Evolutionary conservation across 1,139 yeast species (phyloP).

Genomic region (Magnusiomyces ingens): DNA sequence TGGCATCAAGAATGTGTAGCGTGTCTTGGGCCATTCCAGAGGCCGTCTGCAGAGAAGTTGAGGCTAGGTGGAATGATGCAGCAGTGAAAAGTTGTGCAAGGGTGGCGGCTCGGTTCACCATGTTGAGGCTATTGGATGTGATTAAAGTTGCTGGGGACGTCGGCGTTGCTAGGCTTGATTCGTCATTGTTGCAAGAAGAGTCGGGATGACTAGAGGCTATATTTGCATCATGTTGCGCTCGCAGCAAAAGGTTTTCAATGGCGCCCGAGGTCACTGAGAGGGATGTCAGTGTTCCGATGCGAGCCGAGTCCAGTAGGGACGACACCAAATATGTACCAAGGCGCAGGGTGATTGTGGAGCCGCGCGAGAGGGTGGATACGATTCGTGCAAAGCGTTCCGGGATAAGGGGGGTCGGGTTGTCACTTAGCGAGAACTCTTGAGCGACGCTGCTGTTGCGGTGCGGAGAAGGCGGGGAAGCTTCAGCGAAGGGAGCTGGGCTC

Average conservation of each 20-base stretch:
- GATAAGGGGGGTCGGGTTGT: conserved; percentile 22
- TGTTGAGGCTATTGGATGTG: conserved; percentile 21
- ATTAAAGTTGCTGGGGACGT: conserved; percentile 13
- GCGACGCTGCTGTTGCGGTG: neutral
- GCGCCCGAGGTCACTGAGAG: conserved; percentile 28
- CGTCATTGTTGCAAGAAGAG: neutral
- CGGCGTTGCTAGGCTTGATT: conserved; percentile 7
- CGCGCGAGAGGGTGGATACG: conserved; percentile 26
- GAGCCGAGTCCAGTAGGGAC: conserved; percentile 26
- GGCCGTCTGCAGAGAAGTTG: conserved; percentile 24
- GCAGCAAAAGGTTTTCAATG: conserved; percentile 27
- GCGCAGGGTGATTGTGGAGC: conserved; percentile 28
- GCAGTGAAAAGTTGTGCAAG: conserved; percentile 29
- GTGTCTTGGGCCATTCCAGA: conserved; percentile 29
- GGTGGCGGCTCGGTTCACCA: conserved; percentile 26
- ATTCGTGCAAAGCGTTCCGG: conserved; percentile 27
- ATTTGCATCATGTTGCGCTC: conserved; percentile 29
- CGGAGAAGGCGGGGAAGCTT: no score
- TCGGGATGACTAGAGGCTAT: conserved; percentile 15
- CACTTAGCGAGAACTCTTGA: conserved; percentile 11
- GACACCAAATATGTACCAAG: conserved; percentile 27
- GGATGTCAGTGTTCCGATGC: conserved; percentile 26
- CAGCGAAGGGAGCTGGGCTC: no score
- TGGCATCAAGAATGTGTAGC: conserved; percentile 29
- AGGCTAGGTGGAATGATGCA: conserved; percentile 28